Percentiles rank a stretch among this genome's conserved stretches.
Evolutionary conservation across 352 stramenopile genomes (phyloP).

Genomic region (Peronospora destructor): DNA sequence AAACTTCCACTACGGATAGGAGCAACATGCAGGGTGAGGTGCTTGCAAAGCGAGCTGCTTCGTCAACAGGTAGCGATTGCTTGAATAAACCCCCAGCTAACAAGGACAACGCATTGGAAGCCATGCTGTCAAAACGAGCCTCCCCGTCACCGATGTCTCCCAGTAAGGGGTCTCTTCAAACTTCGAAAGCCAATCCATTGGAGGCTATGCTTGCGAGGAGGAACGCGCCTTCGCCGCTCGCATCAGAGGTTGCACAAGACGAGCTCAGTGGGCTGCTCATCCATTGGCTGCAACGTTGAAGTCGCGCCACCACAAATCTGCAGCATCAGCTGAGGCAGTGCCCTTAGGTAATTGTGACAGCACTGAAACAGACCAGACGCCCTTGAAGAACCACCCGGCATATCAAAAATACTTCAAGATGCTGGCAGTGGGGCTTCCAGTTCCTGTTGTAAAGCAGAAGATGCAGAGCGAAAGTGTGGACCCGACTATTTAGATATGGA

Average conservation of each 20-base stretch:
- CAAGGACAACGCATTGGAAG: conserved; percentile 31
- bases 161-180: conserved; percentile 7
- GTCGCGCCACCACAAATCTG: conserved; percentile 24
- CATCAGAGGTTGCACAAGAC: conserved; percentile 4
- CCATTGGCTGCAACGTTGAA: conserved; percentile 40
- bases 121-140: conserved; percentile 31
- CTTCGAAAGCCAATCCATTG: conserved; percentile 32
- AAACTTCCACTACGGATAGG: conserved; percentile 12
- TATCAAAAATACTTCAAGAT: conserved; percentile 80
- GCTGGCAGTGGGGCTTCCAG: conserved; percentile 63
- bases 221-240: conserved; percentile 3
- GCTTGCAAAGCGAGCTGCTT: conserved; percentile 24
- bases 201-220: conserved; percentile 40
- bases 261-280: conserved; percentile 12
- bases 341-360: conserved; percentile 5
- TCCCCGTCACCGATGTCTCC: conserved; percentile 2
- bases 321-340: conserved; percentile 1
- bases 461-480: conserved; percentile 69
- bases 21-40: conserved; percentile 36
- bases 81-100: neutral
- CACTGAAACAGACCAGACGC: conserved; percentile 25
- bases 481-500: conserved; percentile 57
- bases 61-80: conserved; percentile 9
- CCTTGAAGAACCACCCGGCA: conserved; percentile 58
- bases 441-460: conserved; percentile 64